Evolutionary conservation across 176 grass and related monocot species (phyloP).

Genomic region (Oryza meridionalis): DNA sequence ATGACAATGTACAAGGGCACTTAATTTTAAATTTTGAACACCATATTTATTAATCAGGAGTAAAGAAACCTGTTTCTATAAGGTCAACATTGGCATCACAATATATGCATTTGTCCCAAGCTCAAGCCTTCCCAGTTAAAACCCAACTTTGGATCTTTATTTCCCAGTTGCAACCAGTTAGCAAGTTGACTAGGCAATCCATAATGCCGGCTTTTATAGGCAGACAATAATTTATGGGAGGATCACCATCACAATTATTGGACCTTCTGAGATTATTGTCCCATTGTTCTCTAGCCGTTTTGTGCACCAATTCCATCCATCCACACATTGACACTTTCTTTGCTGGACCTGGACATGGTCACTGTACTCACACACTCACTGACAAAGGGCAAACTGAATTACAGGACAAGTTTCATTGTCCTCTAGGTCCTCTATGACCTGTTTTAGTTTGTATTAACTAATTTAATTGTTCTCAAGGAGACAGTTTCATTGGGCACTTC

Average conservation of each 20-base stretch:
- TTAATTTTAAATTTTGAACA: no score
- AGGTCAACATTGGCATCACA: no score
- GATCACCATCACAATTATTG: not conserved
- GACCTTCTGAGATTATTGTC: not conserved
- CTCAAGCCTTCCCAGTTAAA: not conserved
- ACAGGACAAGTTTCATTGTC: not conserved
- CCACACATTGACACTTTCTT: not conserved
- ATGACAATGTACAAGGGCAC: no score
- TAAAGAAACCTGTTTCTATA: no score
- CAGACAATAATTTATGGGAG: not conserved
- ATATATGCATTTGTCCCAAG: no score
- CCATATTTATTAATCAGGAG: no score
- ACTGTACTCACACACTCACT: no score
- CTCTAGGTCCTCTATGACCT: not conserved
- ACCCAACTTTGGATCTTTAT: not conserved
- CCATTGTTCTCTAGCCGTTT: not conserved
- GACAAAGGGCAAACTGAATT: not conserved
- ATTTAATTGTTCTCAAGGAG: not conserved
- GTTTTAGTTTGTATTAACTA: not conserved
- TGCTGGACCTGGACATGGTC: not conserved
- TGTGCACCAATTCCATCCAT: not conserved
- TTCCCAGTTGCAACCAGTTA: not conserved
- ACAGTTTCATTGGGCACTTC: constrained; percentile 31
- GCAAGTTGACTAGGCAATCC: not conserved
- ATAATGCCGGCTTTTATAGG: not conserved